Evolutionary conservation across 1,284 basidiomycete species (phyloP), one percentile per base, ranked within the genome.

Genomic region (Boletus mariae): DNA sequence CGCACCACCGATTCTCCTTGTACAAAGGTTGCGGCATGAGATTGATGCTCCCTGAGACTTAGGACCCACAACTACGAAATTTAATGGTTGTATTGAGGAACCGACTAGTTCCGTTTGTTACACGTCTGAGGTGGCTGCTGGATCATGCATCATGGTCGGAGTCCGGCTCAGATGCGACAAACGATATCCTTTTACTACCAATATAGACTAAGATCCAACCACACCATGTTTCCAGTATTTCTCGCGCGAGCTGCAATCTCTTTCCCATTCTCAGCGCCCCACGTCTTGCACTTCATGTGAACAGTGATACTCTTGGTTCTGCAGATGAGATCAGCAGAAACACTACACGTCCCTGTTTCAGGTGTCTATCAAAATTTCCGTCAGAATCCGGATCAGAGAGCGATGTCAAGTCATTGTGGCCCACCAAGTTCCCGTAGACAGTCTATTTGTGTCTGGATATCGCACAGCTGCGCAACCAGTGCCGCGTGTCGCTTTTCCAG

Each of bases 401-500:
- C 10, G 23, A 29, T 25, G 25, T 34, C 42, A 23, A 40, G 23
- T 15, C 13, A 34, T 57, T 52, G 68, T 25, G 45, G 56, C 0
- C 54, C 45, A 20, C 62, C 23, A 23, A 53, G 31, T 32, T 52
- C 55, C 35, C 47, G 63, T 40, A 70, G 60, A 40, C 40, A 51
- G 53, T 68, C 57, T 55, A 70, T 52, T 61, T 51, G 53, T 11
- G 35, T 38, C 46, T 70, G 62, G 49, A 67, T 60, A 41, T 38
- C 47, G 37, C 51, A 51, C 55, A 68, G 54, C 48, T 55, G 58
- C 13, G 59, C 59, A 50, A 70, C 37, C 31, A 68, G 40, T 1
- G 17, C 47, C 17, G 55, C 51, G 28, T 69, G 65, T 35, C 65
- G 69, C 32, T 51, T 42, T 40, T 69, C 69, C 23, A 68, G 43